Conservation (phyloP, 176 grass and related monocot species). For the Bromus sterilis region DNA sequence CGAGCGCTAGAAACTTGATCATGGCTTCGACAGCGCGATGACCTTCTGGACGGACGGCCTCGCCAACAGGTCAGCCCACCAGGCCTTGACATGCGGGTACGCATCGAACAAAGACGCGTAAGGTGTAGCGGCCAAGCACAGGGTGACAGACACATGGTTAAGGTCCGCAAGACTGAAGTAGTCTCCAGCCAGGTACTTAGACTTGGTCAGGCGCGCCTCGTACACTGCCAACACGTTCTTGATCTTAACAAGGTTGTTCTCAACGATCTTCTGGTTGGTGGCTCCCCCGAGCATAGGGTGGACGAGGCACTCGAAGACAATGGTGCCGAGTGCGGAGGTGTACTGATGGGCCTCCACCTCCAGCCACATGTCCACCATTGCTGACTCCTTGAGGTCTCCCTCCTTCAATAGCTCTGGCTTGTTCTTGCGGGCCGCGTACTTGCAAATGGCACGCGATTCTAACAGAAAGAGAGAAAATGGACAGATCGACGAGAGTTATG, state of each 20-base stretch:
- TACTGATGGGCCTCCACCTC: conserved; percentile 59
- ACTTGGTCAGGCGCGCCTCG: conserved; percentile 31
- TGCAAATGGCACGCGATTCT: neutral
- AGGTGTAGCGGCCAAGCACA: conserved; percentile 28
- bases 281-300: conserved; percentile 32
- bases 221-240: conserved; percentile 48
- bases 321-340: conserved; percentile 7
- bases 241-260: conserved; percentile 30
- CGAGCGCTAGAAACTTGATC: neutral
- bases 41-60: conserved; percentile 44
- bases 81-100: conserved; percentile 47
- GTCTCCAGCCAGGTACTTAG: conserved; percentile 53
- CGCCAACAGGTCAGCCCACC: conserved; percentile 39
- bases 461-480: neutral
- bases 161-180: too few relatives aligned
- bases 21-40: conserved; percentile 23
- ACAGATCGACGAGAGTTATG: neutral
- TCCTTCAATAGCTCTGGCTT: conserved; percentile 42
- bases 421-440: conserved; percentile 27
- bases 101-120: conserved; percentile 20
- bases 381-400: conserved; percentile 17
- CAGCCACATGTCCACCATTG: conserved; percentile 49
- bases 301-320: conserved; percentile 20
- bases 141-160: conserved; percentile 38
- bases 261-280: conserved; percentile 24